A percentile compares a stretch with the other conserved stretches of the same genome.
phyloP scores from a whole-genome alignment of 257 asterid species.

The Avicennia marina region DNA sequence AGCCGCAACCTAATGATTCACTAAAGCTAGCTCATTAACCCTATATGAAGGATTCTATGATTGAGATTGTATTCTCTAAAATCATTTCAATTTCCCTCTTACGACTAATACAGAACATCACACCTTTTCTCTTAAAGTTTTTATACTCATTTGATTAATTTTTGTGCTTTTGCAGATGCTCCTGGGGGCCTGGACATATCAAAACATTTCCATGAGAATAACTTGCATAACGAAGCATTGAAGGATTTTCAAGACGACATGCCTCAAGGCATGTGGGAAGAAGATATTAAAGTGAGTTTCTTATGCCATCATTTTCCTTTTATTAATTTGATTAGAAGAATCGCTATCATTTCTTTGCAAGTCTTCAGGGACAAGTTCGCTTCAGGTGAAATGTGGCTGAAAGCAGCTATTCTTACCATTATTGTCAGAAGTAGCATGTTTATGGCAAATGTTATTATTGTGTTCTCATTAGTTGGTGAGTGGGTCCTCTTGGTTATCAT shows the following conservation, averaged over 20 bases:
- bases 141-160: neutral
- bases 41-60: no score
- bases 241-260: constrained; percentile 36
- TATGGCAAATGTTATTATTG: no score
- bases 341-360: neutral
- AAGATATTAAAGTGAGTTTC: constrained; percentile 42
- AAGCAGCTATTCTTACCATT: neutral
- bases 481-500: no score
- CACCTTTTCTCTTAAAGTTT: neutral
- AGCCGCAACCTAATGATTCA: no score
- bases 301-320: constrained; percentile 12
- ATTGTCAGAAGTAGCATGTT: no score
- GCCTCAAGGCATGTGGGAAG: constrained; percentile 38
- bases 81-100: no score
- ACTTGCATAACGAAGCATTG: constrained; percentile 21
- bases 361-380: neutral
- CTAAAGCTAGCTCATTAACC: no score
- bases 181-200: constrained; percentile 31
- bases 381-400: neutral
- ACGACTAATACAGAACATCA: no score
- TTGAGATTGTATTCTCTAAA: no score
- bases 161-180: constrained; percentile 29
- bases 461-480: no score
- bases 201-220: constrained; percentile 26
- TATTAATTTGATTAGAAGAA: neutral